Evolutionary conservation across 352 stramenopile species (phyloP).

Genomic region (Phytophthora citrophthora): DNA sequence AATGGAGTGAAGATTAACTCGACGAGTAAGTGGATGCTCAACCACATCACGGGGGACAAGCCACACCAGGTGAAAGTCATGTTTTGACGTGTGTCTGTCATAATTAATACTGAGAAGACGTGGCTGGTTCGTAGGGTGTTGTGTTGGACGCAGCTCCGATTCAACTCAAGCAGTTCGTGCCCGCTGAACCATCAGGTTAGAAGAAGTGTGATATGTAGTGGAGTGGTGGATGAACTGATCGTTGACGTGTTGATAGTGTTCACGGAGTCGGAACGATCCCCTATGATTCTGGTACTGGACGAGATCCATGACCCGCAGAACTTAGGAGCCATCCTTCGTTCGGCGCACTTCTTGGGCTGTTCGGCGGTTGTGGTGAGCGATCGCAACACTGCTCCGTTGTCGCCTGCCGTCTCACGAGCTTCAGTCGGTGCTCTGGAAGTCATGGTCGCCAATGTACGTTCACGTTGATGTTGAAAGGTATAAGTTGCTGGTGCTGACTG

Average conservation of each 20-base stretch:
- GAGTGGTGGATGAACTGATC: not conserved
- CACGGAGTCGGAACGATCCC: slow-evolving; percentile 39
- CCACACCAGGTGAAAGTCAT: slow-evolving; percentile 65
- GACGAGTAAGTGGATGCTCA: slow-evolving; percentile 84
- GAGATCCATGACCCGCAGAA: slow-evolving; percentile 88
- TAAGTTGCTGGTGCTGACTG: not conserved
- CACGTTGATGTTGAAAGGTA: not conserved
- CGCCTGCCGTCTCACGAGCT: slow-evolving; percentile 72
- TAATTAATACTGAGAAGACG: slow-evolving; percentile 28
- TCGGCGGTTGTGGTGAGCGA: slow-evolving; percentile 71
- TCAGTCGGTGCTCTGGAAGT: slow-evolving; percentile 81
- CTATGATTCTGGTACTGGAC: slow-evolving; percentile 76
- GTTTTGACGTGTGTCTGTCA: slow-evolving; percentile 1
- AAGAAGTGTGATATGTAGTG: not conserved
- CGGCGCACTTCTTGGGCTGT: slow-evolving; percentile 79
- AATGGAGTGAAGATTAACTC: slow-evolving; percentile 30
- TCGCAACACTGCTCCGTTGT: slow-evolving; percentile 74
- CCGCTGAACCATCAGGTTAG: slow-evolving; percentile 49
- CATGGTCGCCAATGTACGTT: slow-evolving; percentile 70
- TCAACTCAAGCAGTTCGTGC: slow-evolving; percentile 60
- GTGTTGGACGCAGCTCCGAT: slow-evolving; percentile 76
- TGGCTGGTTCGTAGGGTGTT: slow-evolving; percentile 45
- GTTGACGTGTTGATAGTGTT: slow-evolving; percentile 33
- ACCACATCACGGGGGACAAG: slow-evolving; percentile 83
- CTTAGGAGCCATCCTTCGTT: slow-evolving; percentile 80